Evolutionary conservation across 192 early-diverging fungal species (phyloP).

Genomic region (Coemansia sp.): DNA sequence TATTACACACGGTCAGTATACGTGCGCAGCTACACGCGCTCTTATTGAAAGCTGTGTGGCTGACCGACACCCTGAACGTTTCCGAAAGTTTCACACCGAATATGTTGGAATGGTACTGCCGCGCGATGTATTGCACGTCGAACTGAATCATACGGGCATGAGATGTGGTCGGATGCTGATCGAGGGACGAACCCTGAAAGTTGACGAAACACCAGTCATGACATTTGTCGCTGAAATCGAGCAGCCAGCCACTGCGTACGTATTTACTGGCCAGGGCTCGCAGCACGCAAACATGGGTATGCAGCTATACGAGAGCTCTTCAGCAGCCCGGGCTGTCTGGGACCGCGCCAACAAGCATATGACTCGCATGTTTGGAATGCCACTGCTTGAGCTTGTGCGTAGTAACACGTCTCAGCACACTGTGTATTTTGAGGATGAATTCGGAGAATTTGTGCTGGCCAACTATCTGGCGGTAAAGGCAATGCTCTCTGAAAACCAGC

Average conservation of each 20-base stretch:
- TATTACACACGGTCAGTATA: slow-evolving; percentile 97
- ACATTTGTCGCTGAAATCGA: slow-evolving; percentile 84
- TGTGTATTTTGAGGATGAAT: too few relatives aligned
- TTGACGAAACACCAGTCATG: slow-evolving; percentile 59
- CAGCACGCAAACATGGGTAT: slow-evolving; percentile 96
- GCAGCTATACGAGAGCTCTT: slow-evolving; percentile 80
- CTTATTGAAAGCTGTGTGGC: slow-evolving; percentile 83
- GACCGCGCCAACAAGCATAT: slow-evolving; percentile 87
- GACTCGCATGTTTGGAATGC: slow-evolving; percentile 64
- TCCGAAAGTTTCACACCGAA: slow-evolving; percentile 71
- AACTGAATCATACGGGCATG: slow-evolving; percentile 90
- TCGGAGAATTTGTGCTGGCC: slow-evolving; percentile 73
- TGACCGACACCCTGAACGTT: slow-evolving; percentile 73
- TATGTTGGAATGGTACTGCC: slow-evolving; percentile 92
- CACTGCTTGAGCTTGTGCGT: too few relatives aligned
- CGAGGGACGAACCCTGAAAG: slow-evolving; percentile 79
- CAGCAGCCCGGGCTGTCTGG: slow-evolving; percentile 83
- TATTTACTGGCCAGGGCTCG: slow-evolving; percentile 97
- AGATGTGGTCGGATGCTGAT: slow-evolving; percentile 89
- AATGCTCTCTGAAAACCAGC: too few relatives aligned
- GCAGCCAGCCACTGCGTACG: slow-evolving; percentile 84
- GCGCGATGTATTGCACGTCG: slow-evolving; percentile 73
- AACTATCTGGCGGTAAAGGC: slow-evolving; percentile 57
- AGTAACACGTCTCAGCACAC: too few relatives aligned
- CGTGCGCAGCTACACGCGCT: slow-evolving; percentile 84